phyloP scores from a whole-genome alignment of 495 filamentous ascomycete genomes.

The Trichoderma gamsii region DNA sequence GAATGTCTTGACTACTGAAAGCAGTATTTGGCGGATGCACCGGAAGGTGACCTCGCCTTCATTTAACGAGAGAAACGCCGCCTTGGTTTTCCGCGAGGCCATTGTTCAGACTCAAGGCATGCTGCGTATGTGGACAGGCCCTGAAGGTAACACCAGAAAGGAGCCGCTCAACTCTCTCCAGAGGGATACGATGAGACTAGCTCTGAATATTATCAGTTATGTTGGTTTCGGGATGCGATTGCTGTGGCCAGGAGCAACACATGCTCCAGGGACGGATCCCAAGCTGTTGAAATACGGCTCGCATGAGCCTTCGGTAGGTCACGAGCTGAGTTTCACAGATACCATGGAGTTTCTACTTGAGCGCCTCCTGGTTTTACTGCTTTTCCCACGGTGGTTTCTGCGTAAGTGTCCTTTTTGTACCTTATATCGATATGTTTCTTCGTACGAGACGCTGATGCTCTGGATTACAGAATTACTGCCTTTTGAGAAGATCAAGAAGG shows the following conservation, averaged over 20 bases:
- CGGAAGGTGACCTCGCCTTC: constrained; percentile 61
- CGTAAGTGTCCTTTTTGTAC: constrained; percentile 22
- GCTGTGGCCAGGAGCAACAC: constrained; percentile 47
- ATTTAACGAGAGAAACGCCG: constrained; percentile 68
- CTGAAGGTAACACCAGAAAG: constrained; percentile 26
- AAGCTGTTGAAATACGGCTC: constrained; percentile 39
- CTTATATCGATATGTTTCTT: neutral
- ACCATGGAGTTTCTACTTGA: constrained; percentile 48
- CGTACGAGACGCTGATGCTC: neutral
- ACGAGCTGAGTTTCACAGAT: constrained; percentile 54
- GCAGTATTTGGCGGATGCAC: constrained; percentile 57
- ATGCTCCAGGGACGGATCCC: constrained; percentile 33
- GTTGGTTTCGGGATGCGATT: constrained; percentile 59
- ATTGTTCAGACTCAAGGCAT: constrained; percentile 53
- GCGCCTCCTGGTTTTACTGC: constrained; percentile 47
- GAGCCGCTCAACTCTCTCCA: constrained; percentile 46
- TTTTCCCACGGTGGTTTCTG: constrained; percentile 44
- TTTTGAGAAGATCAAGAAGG: constrained; percentile 39
- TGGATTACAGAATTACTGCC: constrained; percentile 39
- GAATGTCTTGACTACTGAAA: constrained; percentile 61
- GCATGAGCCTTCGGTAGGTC: constrained; percentile 41
- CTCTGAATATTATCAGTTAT: constrained; percentile 61
- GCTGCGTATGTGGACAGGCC: constrained; percentile 41
- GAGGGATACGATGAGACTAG: constrained; percentile 55
- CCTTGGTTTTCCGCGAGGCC: constrained; percentile 55